phyloP scores from a whole-genome alignment of 371 early-diverging fungal genomes.

The Mortierella sp. region DNA sequence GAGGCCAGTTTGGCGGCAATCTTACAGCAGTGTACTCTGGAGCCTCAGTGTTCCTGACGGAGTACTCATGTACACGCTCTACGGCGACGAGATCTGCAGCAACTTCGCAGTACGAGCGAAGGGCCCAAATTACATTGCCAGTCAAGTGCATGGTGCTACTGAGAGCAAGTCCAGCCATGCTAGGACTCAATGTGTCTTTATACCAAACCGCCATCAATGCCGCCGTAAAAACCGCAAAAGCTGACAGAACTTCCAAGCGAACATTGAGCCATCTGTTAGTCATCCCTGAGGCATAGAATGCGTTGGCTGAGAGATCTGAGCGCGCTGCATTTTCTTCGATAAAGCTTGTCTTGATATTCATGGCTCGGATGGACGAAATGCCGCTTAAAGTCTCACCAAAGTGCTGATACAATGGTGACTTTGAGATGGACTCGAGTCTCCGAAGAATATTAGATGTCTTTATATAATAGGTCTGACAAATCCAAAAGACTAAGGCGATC shows the following conservation, averaged over 20 bases:
- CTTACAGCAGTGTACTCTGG: constrained; percentile 72
- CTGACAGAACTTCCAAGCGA: constrained; percentile 49
- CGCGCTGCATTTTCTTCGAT: constrained; percentile 11
- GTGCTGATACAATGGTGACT: constrained; percentile 73
- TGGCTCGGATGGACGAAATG: constrained; percentile 47
- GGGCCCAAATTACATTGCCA: constrained; percentile 70
- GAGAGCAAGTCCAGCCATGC: constrained; percentile 72
- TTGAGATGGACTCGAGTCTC: constrained; percentile 61
- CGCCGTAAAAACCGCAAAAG: constrained; percentile 12
- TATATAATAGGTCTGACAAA: constrained; percentile 66
- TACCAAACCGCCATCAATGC: constrained; percentile 35
- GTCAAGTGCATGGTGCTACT: constrained; percentile 73
- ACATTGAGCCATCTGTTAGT: constrained; percentile 40
- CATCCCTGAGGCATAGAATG: constrained; percentile 2
- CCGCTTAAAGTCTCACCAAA: constrained; percentile 72
- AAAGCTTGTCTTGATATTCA: constrained; percentile 32
- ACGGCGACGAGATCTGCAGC: constrained; percentile 84
- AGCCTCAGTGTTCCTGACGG: constrained; percentile 83
- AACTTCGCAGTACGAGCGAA: constrained; percentile 68
- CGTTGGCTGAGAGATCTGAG: constrained; percentile 24
- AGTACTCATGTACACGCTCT: constrained; percentile 91
- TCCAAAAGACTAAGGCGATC: constrained; percentile 10
- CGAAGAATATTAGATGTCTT: constrained; percentile 83
- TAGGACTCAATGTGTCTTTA: constrained; percentile 55
- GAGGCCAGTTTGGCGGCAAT: constrained; percentile 79